Evolutionary conservation across 2,329 filamentous ascomycete genomes (phyloP).

Genomic region (Cladorrhinum sp.): DNA sequence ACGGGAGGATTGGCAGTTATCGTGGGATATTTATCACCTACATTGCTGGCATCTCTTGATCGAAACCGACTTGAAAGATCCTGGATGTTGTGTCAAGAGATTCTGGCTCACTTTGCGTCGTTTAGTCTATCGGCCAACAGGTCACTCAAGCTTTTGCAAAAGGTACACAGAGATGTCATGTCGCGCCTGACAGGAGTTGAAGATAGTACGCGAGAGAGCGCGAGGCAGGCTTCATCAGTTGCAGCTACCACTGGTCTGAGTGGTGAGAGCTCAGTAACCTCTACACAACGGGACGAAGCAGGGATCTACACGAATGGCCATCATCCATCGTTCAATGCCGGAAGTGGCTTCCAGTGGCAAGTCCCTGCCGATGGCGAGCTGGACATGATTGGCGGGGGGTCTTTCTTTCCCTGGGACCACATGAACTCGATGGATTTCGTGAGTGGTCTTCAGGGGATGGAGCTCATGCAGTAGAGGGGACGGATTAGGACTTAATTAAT

Average conservation of each 20-base stretch:
- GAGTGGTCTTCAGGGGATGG: constrained; percentile 13
- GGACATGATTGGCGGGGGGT: constrained; percentile 14
- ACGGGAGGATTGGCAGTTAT: constrained; percentile 24
- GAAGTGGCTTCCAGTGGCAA: constrained; percentile 16
- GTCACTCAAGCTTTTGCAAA: constrained; percentile 20
- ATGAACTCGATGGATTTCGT: constrained; percentile 16
- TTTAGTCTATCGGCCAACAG: constrained; percentile 24
- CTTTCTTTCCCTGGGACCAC: constrained; percentile 23
- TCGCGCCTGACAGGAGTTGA: constrained; percentile 9
- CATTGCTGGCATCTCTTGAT: constrained; percentile 12
- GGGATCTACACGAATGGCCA: not conserved
- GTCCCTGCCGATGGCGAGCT: constrained; percentile 4
- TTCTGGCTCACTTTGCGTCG: constrained; percentile 20
- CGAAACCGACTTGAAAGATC: constrained; percentile 14
- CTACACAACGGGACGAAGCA: not conserved
- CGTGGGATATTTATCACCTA: constrained; percentile 19
- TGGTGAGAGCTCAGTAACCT: not conserved
- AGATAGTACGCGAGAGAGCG: not conserved
- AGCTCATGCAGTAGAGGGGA: not conserved
- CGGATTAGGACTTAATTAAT: no score
- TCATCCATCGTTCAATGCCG: constrained; percentile 4
- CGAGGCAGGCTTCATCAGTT: not conserved
- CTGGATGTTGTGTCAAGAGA: constrained; percentile 20
- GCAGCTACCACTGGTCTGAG: not conserved
- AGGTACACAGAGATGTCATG: constrained; percentile 22